Conservation (phyloP, 345 rosid species). For the Melaleuca alternifolia region DNA sequence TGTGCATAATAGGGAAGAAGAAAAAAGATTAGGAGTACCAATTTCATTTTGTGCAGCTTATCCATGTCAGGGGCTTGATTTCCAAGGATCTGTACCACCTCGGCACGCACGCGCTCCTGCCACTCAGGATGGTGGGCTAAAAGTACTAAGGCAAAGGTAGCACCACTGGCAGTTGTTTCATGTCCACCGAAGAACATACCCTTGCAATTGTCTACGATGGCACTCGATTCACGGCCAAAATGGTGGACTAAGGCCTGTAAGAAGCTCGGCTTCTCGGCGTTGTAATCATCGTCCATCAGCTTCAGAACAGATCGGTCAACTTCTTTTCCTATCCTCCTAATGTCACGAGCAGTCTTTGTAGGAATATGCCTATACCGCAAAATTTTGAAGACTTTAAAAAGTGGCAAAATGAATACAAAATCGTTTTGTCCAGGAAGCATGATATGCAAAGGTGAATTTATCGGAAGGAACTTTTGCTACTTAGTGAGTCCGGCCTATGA, state of each 20-base stretch:
- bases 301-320: background rate
- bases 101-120: slow-evolving; percentile 10
- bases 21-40: background rate
- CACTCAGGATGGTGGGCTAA: slow-evolving; percentile 18
- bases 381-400: background rate
- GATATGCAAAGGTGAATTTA: background rate
- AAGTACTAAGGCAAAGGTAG: slow-evolving; percentile 12
- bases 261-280: background rate
- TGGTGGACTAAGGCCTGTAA: background rate
- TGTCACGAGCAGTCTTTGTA: slow-evolving; percentile 7
- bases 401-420: background rate
- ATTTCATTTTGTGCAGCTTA: slow-evolving; percentile 18
- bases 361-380: background rate
- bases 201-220: slow-evolving; percentile 25
- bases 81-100: slow-evolving; percentile 8
- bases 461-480: background rate
- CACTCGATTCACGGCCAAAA: background rate
- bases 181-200: slow-evolving; percentile 19
- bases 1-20: background rate
- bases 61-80: slow-evolving; percentile 2
- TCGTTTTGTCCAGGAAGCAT: background rate
- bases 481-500: background rate
- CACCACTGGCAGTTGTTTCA: slow-evolving; percentile 15
- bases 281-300: background rate
- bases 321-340: slow-evolving; percentile 21